Evolutionary conservation across 2,329 filamentous ascomycete species (phyloP), one percentile per base, ranked within the genome.

Genomic region (Aspergillus texensis): DNA sequence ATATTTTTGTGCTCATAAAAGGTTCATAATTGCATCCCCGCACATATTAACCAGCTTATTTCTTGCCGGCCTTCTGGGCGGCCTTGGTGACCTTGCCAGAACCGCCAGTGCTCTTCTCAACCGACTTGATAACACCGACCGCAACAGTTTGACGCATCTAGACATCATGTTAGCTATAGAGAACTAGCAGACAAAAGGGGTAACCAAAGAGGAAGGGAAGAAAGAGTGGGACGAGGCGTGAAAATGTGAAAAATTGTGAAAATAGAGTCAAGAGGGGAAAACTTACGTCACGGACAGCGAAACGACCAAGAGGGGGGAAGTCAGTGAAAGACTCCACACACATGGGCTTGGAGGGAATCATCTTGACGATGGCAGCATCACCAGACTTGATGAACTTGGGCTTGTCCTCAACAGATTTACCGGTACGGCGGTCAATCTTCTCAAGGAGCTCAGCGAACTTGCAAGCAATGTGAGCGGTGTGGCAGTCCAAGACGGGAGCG

Each of bases 381-480:
- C 95, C 95, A 79, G 94, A 97, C 93, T 99, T 99, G 92, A 99
- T 94, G 91, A 97, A 98, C 91, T 99, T 99, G 86, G 95, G 95
- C 80, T 80, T 82, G 82, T 86, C 80, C 86, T 99, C 95, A 80
- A 92, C 89, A 74, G 94, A 92, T 91, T 99, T 99, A 84, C 95
- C 95, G 82, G 95, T 97, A 93, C 95, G 95, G 86, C 95, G 94
- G 84, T 99, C 95, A 80, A 99, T 99, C 94, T 99, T 99, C 92
- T 98, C 93, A 74, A 94, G 88, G 80, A 99, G 90, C 92, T 98
- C 95, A 78, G 92, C 84, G 90, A 99, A 99, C 92, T 98, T 98
- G 95, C 95, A 99, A 80, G 95, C 95, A 89, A 99, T 99, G 91
- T 99, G 95, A 85, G 95, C 95, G 80, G 95, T 99, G 91, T 99